Evolutionary conservation across 1,139 yeast species (phyloP).

Genomic region (Protomyces inundatus): DNA sequence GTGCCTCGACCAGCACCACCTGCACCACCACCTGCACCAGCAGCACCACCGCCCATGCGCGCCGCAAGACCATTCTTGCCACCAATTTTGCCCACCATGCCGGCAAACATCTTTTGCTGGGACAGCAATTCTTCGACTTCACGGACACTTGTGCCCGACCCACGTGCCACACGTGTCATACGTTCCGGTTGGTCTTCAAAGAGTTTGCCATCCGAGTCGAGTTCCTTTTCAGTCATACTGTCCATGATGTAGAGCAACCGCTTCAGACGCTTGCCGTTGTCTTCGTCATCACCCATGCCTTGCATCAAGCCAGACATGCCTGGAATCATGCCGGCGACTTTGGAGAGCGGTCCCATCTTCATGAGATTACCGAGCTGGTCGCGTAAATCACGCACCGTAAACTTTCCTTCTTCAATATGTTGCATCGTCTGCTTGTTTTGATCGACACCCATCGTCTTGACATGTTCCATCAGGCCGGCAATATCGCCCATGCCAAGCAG

Average conservation of each 20-base stretch:
- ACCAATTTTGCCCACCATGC: conserved; percentile 73
- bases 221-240: conserved; percentile 84
- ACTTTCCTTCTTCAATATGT: conserved; percentile 90
- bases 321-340: conserved; percentile 93
- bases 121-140: conserved; percentile 90
- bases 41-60: conserved; percentile 40
- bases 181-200: conserved; percentile 79
- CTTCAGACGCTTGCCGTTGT: conserved; percentile 75
- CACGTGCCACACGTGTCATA: conserved; percentile 84
- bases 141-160: conserved; percentile 89
- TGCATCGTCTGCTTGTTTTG: conserved; percentile 81
- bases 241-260: conserved; percentile 90
- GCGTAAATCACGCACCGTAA: conserved; percentile 84
- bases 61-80: conserved; percentile 48
- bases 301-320: conserved; percentile 77
- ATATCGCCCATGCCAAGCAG: conserved; percentile 92
- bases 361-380: conserved; percentile 91
- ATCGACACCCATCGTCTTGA: conserved; percentile 79
- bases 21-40: conserved; percentile 36
- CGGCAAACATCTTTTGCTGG: conserved; percentile 93
- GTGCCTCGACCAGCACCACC: conserved; percentile 40
- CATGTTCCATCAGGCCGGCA: conserved; percentile 90
- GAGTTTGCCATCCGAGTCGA: conserved; percentile 82
- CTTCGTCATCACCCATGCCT: conserved; percentile 61
- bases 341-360: conserved; percentile 91